Evolutionary conservation across 2,329 filamentous ascomycete genomes (phyloP), one percentile per base, ranked within the genome.

Genomic region (Ophiognomonia clavigignenti-juglandacearum): DNA sequence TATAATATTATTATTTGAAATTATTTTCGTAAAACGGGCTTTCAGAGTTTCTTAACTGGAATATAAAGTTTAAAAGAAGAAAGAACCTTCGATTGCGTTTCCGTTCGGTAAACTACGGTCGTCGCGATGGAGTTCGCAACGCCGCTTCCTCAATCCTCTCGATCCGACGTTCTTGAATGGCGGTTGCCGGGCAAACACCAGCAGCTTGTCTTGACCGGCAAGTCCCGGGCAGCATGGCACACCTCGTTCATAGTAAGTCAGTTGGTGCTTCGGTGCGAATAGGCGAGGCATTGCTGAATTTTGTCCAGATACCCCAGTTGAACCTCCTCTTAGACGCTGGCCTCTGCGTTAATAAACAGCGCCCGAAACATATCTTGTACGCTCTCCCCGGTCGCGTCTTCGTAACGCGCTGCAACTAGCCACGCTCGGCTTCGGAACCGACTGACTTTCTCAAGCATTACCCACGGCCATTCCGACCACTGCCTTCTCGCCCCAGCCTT

Each of bases 161-260:
- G 66, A 8, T 74, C 71, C 19, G 61, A 68, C n/a, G 58, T 73
- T 18, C 61, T 75, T 0, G 68, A 73, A 48, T 73, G 69, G 69
- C 60, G 58, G 10, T 69, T 74, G 48, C 71, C 72, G 6, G 65
- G 63, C 26, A 71, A 71, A 0, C 62, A 68, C 51, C 59, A 62
- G 42, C 64, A 71, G 39, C 64, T 64, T 45, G 61, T 70, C 4
- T 62, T 75, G 9, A 72, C 70, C 1, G 72, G 72, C 44, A 65
- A 65, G 22, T 75, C 72, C 7, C 68, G 72, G 13, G 72, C 72
- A 6, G 72, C 72, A 13, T 75, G 72, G 72, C 71, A 75, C 57
- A 75, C 72, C 2, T 74, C 71, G 5, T 75, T 75, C 49, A 60
- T 75, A 38, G 24, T 26, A 26, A 26, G 24, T 26, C n/a, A n/a